Evolutionary conservation across 768 basidiomycete species (phyloP), one percentile per base, ranked within the genome.

Genomic region (Pleurotus sapidus): DNA sequence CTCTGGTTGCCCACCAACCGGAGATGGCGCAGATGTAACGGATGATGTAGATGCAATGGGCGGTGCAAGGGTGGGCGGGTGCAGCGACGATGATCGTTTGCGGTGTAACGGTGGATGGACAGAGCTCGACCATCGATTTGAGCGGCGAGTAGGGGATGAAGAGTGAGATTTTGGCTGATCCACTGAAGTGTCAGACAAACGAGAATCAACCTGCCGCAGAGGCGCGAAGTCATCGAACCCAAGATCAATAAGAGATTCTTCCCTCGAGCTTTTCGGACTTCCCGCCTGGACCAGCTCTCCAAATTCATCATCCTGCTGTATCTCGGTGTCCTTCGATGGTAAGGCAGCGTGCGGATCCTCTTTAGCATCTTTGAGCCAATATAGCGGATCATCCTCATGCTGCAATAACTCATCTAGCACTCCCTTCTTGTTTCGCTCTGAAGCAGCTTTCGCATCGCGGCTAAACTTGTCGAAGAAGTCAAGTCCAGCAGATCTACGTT

Each of bases 341-440:
- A 25, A 48, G 7, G 25, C 25, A 4, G 14, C 15, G 9, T 12
- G 23, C 1, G 45, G 18, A 11, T 43, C 23, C 3, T n/a, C 25
- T 9, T 53, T 46, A 49, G 59, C 27, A 12, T 72, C 67, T 34
- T 71, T 71, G 56, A 83, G 57, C 74, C 84, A 87, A 65, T 84
- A 87, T 62, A 89, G 67, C 1, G 88, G 88, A 66, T 91, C 88
- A 50, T 88, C 85, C 68, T 90, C 81, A 58, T 87, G 82, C 58
- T 77, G 62, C 38, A 90, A 65, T 37, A 91, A 67, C 65, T 91
- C 88, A 46, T 87, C 81, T 49, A 91, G 71, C 4, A 90, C 71
- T 20, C 70, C 75, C 56, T 76, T 77, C 58, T 81, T 74, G 49
- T 77, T 84, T 39, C 72, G 74, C 50, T 83, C 81, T 0, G 80